Conservation (phyloP, 192 early-diverging fungal genomes). For the Coemansia nantahalensis region DNA sequence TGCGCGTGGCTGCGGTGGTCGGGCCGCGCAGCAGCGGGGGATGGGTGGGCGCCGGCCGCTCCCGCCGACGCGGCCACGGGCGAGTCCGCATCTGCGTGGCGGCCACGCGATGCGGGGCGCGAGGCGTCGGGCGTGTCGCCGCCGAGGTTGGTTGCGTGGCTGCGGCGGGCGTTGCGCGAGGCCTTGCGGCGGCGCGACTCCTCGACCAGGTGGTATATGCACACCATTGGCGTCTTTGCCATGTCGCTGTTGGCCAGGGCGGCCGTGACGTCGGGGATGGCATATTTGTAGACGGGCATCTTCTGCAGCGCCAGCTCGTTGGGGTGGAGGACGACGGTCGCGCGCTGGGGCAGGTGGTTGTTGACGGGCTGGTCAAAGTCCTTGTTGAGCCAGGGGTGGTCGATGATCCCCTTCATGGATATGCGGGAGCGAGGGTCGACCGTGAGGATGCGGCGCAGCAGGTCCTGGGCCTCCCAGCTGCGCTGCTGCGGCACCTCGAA, state of each 20-base stretch:
- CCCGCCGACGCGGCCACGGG: no score
- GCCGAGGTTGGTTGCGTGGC: conserved; percentile 34
- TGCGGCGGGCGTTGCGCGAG: conserved; percentile 32
- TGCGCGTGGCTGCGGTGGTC: no score
- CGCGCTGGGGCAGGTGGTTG: conserved; percentile 65
- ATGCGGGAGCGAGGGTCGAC: conserved; percentile 68
- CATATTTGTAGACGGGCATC: conserved; percentile 45
- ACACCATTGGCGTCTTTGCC: conserved; percentile 41
- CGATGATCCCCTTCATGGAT: conserved; percentile 65
- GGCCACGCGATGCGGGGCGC: conserved; percentile 26
- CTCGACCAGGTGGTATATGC: conserved; percentile 47
- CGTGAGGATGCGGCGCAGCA: conserved; percentile 69
- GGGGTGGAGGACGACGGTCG: conserved; percentile 43
- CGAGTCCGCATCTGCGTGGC: no score
- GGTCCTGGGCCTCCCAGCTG: conserved; percentile 55
- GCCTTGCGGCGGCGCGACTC: conserved; percentile 47
- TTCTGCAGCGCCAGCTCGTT: conserved; percentile 43
- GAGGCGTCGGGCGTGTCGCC: conserved; percentile 11
- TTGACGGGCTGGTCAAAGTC: conserved; percentile 61
- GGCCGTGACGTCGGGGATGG: conserved; percentile 24
- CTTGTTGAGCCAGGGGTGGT: conserved; percentile 76
- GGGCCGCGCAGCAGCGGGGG: no score
- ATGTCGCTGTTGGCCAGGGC: conserved; percentile 43
- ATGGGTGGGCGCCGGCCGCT: no score
- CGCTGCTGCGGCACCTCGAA: conserved; percentile 60